These are phyloP conservation scores for Polyplosphaeria fusca DNA, from an alignment of 495 filamentous ascomycete genomes.

Conservation along the genomic window DNA sequence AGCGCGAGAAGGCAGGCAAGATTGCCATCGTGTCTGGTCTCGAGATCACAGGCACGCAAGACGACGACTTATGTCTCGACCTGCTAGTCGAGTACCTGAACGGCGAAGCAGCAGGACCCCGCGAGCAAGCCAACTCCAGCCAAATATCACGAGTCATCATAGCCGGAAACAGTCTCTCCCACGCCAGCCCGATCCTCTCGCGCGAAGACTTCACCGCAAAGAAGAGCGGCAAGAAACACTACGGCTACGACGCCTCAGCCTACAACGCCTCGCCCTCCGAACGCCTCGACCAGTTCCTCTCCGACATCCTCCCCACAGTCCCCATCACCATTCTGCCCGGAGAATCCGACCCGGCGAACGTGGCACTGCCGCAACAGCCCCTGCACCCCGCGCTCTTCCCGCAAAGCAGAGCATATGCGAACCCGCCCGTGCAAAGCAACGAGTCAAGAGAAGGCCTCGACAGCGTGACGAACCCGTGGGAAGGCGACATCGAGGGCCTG, in stretches of 20 bases:
- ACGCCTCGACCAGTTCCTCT: constrained; percentile 78
- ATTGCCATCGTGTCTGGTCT: constrained; percentile 89
- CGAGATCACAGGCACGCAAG: constrained; percentile 68
- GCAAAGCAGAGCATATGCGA: constrained; percentile 63
- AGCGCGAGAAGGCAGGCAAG: constrained; percentile 43
- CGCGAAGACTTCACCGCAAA: constrained; percentile 52
- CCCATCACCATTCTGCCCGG: constrained; percentile 51
- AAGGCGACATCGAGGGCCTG: constrained; percentile 84
- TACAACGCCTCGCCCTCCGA: constrained; percentile 84
- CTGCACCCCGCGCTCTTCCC: constrained; percentile 49
- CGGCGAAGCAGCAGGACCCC: constrained; percentile 67
- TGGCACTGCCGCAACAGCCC: constrained; percentile 42
- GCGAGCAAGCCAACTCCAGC: constrained; percentile 55
- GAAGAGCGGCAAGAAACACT: constrained; percentile 65
- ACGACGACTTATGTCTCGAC: constrained; percentile 67
- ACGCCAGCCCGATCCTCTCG: constrained; percentile 44
- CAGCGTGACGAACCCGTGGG: constrained; percentile 88
- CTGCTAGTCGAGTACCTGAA: constrained; percentile 84
- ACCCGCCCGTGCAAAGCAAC: constrained; percentile 46
- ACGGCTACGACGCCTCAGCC: constrained; percentile 84
- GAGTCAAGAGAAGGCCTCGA: constrained; percentile 74
- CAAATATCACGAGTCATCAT: constrained; percentile 83
- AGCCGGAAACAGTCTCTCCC: constrained; percentile 79
- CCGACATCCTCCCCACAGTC: constrained; percentile 58
- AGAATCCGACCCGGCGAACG: constrained; percentile 64